Conservation (phyloP, 352 stramenopile species). For the Pythium rishiriense region DNA sequence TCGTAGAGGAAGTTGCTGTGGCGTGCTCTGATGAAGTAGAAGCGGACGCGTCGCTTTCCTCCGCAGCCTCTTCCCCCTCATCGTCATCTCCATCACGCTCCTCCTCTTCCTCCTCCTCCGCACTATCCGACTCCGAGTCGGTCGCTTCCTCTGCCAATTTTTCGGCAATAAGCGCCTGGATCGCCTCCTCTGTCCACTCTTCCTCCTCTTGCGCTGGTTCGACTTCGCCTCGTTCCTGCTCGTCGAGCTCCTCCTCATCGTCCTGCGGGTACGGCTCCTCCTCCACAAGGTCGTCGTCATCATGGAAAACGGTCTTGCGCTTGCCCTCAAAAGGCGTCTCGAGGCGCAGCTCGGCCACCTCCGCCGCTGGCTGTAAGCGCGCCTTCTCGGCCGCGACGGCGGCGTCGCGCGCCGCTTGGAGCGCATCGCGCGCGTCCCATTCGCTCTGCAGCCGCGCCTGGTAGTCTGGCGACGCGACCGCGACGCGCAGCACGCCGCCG, state of each 20-base stretch:
- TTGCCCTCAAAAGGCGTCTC: conserved; percentile 32
- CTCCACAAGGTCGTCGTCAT: conserved; percentile 12
- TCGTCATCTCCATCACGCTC: conserved; percentile 20
- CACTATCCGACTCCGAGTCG: conserved; percentile 20
- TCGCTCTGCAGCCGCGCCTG: conserved; percentile 42
- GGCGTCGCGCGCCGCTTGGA: conserved; percentile 13
- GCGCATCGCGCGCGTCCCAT: conserved; percentile 27
- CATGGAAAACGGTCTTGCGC: conserved; percentile 29
- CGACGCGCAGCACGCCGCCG: conserved; percentile 55
- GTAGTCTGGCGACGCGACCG: conserved; percentile 57
- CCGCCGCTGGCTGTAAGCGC: background rate
- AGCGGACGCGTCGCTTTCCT: conserved; percentile 12
- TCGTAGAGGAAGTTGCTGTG: background rate
- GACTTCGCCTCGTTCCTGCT: conserved; percentile 18
- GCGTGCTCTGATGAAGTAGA: background rate
- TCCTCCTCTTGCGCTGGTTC: conserved; percentile 23
- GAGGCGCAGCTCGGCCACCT: conserved; percentile 23
- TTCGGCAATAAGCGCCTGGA: conserved; percentile 8
- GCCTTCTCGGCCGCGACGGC: conserved; percentile 7
- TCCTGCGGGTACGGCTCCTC: conserved; percentile 13
- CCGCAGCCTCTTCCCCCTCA: background rate
- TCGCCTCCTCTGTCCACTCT: conserved; percentile 21
- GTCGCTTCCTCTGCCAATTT: background rate
- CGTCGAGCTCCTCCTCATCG: conserved; percentile 8
- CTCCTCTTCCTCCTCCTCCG: conserved; percentile 19